Conservation (phyloP, 1,139 yeast species). For the Arxiozyma slooffiae region DNA sequence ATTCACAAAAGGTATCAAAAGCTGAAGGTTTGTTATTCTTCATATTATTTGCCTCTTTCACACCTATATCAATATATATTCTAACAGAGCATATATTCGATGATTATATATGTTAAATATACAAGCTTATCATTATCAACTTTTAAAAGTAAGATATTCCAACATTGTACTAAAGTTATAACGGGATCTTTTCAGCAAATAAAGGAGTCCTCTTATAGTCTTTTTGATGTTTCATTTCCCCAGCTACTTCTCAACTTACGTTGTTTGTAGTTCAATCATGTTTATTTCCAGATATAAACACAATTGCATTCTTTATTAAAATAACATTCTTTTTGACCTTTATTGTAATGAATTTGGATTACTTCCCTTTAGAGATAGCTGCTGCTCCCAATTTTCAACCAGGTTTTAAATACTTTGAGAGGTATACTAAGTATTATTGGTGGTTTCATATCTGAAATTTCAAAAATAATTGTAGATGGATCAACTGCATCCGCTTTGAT, state of each 20-base stretch:
- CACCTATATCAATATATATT: conserved; percentile 75
- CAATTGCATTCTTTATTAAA: conserved; percentile 87
- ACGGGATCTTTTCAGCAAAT: conserved; percentile 70
- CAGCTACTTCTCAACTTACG: conserved; percentile 89
- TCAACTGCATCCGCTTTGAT: conserved; percentile 72
- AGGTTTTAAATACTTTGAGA: conserved; percentile 75
- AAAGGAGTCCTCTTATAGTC: conserved; percentile 66
- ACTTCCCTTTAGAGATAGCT: conserved; percentile 75
- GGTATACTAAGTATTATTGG: conserved; percentile 77
- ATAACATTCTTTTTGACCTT: conserved; percentile 97
- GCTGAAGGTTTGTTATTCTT: conserved; percentile 73
- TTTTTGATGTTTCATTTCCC: conserved; percentile 93
- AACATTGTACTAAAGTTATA: conserved; percentile 78
- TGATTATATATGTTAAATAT: conserved; percentile 42
- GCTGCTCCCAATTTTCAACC: conserved; percentile 97
- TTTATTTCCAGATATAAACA: conserved; percentile 79
- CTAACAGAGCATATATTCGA: conserved; percentile 51
- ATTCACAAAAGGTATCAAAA: conserved; percentile 72
- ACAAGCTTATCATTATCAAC: conserved; percentile 69
- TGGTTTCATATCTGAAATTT: conserved; percentile 54
- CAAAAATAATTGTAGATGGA: conserved; percentile 94
- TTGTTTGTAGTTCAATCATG: conserved; percentile 78
- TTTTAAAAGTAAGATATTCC: conserved; percentile 54
- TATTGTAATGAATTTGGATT: conserved; percentile 85
- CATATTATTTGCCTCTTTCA: conserved; percentile 57